Conservation (phyloP, 768 basidiomycete genomes). For the Termitomyces sp. region DNA sequence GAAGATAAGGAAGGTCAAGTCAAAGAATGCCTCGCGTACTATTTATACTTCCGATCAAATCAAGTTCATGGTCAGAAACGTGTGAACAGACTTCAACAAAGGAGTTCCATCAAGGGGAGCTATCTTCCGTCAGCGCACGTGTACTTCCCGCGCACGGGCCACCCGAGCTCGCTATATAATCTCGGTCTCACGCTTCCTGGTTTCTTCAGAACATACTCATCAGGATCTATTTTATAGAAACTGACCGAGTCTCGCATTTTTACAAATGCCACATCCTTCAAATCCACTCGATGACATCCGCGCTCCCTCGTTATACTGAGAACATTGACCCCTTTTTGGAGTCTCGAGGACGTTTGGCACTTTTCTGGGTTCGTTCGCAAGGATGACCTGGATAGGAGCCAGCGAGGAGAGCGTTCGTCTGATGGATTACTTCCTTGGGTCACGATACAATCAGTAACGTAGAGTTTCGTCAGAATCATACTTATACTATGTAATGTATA, state of each 20-base stretch:
- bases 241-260: conserved; percentile 72
- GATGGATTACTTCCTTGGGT: conserved; percentile 32
- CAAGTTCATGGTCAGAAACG: not conserved
- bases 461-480: too few relatives aligned
- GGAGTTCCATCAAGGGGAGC: too few relatives aligned
- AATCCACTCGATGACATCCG: conserved; percentile 54
- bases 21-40: not conserved
- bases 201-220: conserved; percentile 61
- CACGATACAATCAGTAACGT: not conserved
- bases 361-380: conserved; percentile 19
- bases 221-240: conserved; percentile 72
- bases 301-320: conserved; percentile 58
- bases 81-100: not conserved
- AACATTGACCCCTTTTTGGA: conserved; percentile 35
- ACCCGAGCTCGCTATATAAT: conserved; percentile 28
- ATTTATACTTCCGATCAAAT: conserved; percentile 8
- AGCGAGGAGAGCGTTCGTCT: conserved; percentile 50
- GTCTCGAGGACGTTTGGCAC: conserved; percentile 53
- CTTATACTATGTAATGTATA: too few relatives aligned
- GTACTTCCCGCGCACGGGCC: conserved; percentile 28
- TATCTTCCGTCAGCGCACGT: not conserved
- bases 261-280: conserved; percentile 61
- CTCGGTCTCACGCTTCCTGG: conserved; percentile 13
- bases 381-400: conserved; percentile 23
- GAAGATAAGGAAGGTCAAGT: not conserved